Conservation (phyloP, 768 basidiomycete genomes). For the Scleroderma bovista region DNA sequence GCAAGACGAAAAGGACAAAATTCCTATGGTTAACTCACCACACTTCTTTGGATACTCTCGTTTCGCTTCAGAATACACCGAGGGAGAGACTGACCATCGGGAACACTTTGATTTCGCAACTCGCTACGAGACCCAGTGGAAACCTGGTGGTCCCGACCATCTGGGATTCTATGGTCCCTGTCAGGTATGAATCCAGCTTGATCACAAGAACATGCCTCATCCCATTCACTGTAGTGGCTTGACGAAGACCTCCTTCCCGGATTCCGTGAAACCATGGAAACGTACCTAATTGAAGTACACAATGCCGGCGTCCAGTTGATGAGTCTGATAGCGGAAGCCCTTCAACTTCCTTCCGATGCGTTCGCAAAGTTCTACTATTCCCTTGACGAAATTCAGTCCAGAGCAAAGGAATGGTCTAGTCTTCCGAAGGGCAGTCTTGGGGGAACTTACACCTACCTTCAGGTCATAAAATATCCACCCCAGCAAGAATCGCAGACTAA, state of each 20-base stretch:
- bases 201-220: neutral
- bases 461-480: constrained; percentile 70
- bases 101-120: constrained; percentile 84
- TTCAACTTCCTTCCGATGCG: constrained; percentile 57
- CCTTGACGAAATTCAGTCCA: constrained; percentile 63
- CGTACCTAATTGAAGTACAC: constrained; percentile 58
- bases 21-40: constrained; percentile 66
- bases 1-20: constrained; percentile 58
- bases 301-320: constrained; percentile 56
- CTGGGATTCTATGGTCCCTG: constrained; percentile 66
- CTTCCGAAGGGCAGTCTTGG: neutral
- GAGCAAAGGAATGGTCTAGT: constrained; percentile 41
- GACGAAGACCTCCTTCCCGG: constrained; percentile 66
- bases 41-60: constrained; percentile 77
- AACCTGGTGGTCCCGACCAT: constrained; percentile 58
- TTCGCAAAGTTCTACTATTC: constrained; percentile 59
- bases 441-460: neutral
- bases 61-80: constrained; percentile 70
- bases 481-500: constrained; percentile 40
- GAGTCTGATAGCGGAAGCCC: constrained; percentile 59
- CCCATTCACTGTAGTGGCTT: constrained; percentile 60
- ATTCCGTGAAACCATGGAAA: constrained; percentile 51
- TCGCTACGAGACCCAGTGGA: constrained; percentile 55
- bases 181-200: constrained; percentile 47
- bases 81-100: constrained; percentile 63